Percentiles rank a stretch among this genome's conserved stretches.
phyloP scores from a whole-genome alignment of 306 rosid species.

The Medicago truncatula region DNA sequence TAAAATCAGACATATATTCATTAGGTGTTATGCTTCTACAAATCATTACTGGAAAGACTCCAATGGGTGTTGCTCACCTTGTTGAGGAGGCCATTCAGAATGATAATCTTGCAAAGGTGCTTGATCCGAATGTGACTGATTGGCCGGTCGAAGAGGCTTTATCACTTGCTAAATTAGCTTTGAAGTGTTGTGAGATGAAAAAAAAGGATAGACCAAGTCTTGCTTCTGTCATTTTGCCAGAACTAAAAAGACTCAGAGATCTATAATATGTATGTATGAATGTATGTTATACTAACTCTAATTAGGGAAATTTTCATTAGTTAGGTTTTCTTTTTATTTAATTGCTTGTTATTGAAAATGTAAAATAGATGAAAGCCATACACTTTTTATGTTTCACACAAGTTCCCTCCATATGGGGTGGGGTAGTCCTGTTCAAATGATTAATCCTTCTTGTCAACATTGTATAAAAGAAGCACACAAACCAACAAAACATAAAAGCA shows the following conservation, averaged over 20 bases:
- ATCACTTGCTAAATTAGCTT: constrained; percentile 62
- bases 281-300: not conserved
- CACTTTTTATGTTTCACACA: too few relatives aligned
- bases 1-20: constrained; percentile 81
- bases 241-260: constrained; percentile 55
- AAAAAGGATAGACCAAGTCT: constrained; percentile 74
- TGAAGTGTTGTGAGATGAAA: constrained; percentile 82
- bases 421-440: too few relatives aligned
- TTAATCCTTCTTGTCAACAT: too few relatives aligned
- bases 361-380: too few relatives aligned
- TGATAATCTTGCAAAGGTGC: constrained; percentile 46
- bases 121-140: constrained; percentile 66
- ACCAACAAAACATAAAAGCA: too few relatives aligned
- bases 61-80: constrained; percentile 66
- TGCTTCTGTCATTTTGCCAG: constrained; percentile 61
- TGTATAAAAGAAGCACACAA: too few relatives aligned
- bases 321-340: not conserved
- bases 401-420: too few relatives aligned
- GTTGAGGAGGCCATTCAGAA: constrained; percentile 67
- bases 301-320: not conserved
- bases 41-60: constrained; percentile 70
- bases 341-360: not conserved
- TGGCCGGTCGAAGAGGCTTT: constrained; percentile 76
- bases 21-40: constrained; percentile 75
- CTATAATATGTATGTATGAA: constrained; percentile 16